Percentiles rank a stretch among this genome's conserved stretches.
These are phyloP conservation scores for Petunia axillaris DNA, from an alignment of 257 asterid species.

Conservation along the genomic window DNA sequence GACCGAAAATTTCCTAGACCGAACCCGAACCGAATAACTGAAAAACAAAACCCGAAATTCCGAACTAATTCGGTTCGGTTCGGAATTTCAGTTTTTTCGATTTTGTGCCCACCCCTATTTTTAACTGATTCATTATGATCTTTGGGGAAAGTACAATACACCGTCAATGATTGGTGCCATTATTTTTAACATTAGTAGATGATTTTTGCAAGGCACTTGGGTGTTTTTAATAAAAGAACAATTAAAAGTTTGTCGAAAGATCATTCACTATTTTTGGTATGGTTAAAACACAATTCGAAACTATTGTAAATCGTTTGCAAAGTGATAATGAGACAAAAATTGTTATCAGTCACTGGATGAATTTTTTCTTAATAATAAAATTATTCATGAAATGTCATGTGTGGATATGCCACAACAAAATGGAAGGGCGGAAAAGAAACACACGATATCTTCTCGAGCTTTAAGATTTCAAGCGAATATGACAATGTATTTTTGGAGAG, in stretches of 20 bases:
- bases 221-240: background rate
- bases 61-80: too few species aligned
- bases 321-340: background rate
- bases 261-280: background rate
- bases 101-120: too few species aligned
- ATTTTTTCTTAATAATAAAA: background rate
- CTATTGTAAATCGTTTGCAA: background rate
- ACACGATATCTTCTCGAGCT: background rate
- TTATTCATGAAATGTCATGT: background rate
- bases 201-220: background rate
- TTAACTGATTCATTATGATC: too few species aligned
- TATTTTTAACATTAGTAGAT: background rate
- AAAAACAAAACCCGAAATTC: too few species aligned
- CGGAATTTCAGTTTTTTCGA: too few species aligned
- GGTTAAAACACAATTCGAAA: background rate
- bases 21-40: too few species aligned
- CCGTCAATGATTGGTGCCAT: too few species aligned
- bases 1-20: too few species aligned
- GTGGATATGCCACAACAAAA: constrained; percentile 19
- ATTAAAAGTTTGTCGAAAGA: background rate
- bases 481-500: background rate
- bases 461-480: background rate
- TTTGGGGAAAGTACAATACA: too few species aligned
- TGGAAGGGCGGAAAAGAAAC: background rate
- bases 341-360: background rate